Conservation (phyloP, 192 early-diverging fungal species). For the Podila clonocystis region DNA sequence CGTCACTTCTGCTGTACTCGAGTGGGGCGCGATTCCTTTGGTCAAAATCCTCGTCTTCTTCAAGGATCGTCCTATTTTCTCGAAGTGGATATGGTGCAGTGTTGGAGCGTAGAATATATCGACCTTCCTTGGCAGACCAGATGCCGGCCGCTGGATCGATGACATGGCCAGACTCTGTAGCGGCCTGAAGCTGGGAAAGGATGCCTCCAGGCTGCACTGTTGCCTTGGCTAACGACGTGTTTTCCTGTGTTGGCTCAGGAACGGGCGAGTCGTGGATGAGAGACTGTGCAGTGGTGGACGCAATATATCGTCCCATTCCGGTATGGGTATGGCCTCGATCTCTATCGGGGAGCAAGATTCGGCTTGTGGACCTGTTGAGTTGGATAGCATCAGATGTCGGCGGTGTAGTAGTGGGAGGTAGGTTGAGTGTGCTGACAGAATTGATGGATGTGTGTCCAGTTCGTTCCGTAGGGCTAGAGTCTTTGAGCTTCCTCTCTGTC, state of each 20-base stretch:
- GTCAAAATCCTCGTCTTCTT: slow-evolving; percentile 19
- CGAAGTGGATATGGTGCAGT: slow-evolving; percentile 24
- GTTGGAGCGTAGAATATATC: slow-evolving; percentile 34
- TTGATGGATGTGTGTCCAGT: slow-evolving; percentile 28
- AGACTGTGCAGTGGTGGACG: background rate
- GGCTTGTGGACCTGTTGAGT: slow-evolving; percentile 4
- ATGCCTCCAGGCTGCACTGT: slow-evolving; percentile 36
- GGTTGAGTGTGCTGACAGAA: slow-evolving; percentile 41
- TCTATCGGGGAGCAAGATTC: slow-evolving; percentile 32
- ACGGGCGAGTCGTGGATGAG: background rate
- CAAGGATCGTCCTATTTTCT: slow-evolving; percentile 22
- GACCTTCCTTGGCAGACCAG: slow-evolving; percentile 33
- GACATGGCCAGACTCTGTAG: slow-evolving; percentile 32
- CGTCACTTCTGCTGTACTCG: slow-evolving; percentile 38
- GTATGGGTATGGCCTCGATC: slow-evolving; percentile 1
- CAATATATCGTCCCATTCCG: background rate
- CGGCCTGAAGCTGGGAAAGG: slow-evolving; percentile 28
- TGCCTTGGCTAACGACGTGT: slow-evolving; percentile 34
- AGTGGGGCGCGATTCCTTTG: background rate
- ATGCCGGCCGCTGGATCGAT: slow-evolving; percentile 20
- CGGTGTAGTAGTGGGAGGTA: slow-evolving; percentile 10
- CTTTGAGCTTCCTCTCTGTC: slow-evolving; percentile 25
- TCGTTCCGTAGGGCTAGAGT: slow-evolving; percentile 11
- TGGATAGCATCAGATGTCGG: background rate
- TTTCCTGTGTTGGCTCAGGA: slow-evolving; percentile 31